These are phyloP conservation scores for Serendipita sp. DNA, from an alignment of 768 basidiomycete genomes.

Conservation along the genomic window DNA sequence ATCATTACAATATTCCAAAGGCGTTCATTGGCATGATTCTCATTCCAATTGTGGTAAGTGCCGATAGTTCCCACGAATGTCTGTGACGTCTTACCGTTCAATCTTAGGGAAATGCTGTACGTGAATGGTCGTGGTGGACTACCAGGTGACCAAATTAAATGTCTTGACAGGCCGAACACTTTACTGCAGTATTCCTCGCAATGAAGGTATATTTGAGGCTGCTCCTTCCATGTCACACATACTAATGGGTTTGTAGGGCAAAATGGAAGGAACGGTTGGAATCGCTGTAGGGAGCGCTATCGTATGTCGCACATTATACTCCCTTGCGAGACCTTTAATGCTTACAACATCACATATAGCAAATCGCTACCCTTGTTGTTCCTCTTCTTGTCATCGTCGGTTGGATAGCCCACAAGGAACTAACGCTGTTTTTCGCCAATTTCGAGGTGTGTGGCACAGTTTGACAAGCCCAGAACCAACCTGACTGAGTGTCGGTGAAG, in stretches of 20 bases:
- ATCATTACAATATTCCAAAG: slow-evolving; percentile 65
- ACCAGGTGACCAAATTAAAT: not conserved
- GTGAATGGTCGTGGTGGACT: not conserved
- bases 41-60: slow-evolving; percentile 66
- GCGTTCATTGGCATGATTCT: slow-evolving; percentile 76
- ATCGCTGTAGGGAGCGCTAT: slow-evolving; percentile 73
- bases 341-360: slow-evolving; percentile 24
- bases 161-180: slow-evolving; percentile 47
- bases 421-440: slow-evolving; percentile 71
- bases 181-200: slow-evolving; percentile 17
- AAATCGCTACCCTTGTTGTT: slow-evolving; percentile 76
- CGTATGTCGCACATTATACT: slow-evolving; percentile 25
- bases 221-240: too few species aligned
- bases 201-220: slow-evolving; percentile 17
- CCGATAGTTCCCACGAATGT: slow-evolving; percentile 13
- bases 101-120: not conserved
- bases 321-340: not conserved
- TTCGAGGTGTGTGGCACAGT: slow-evolving; percentile 41
- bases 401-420: slow-evolving; percentile 61
- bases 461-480: slow-evolving; percentile 6
- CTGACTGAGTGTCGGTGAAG: slow-evolving; percentile 12
- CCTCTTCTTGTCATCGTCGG: slow-evolving; percentile 78
- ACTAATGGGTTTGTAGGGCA: slow-evolving; percentile 30
- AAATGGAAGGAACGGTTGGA: slow-evolving; percentile 58
- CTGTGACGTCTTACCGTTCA: slow-evolving; percentile 25